These are phyloP conservation scores for Elsinoe batatas DNA, from an alignment of 2,329 filamentous ascomycete species.

Conservation along the genomic window DNA sequence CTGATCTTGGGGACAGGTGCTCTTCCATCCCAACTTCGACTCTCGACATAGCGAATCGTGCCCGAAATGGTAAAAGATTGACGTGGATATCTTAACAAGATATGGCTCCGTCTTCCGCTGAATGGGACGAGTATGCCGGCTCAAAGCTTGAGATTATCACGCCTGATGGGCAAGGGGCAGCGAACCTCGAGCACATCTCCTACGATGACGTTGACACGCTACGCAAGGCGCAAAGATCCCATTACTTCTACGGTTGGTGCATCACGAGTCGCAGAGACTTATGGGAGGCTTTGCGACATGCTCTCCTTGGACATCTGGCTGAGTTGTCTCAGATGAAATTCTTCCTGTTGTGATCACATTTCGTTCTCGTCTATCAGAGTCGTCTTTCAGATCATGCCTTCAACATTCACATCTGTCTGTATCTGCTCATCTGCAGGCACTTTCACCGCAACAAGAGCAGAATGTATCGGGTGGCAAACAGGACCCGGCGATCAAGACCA, in stretches of 20 bases:
- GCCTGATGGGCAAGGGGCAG: neutral
- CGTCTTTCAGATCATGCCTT: neutral
- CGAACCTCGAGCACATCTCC: neutral
- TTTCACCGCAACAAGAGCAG: neutral
- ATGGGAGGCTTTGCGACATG: neutral
- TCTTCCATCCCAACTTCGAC: neutral
- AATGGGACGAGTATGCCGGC: neutral
- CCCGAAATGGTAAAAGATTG: neutral
- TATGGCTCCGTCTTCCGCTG: neutral
- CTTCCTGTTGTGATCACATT: neutral
- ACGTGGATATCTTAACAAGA: too few relatives aligned
- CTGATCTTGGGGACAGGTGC: neutral
- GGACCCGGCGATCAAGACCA: constrained; percentile 7
- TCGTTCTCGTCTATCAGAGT: neutral
- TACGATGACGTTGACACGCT: neutral
- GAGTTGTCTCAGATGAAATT: constrained; percentile 1
- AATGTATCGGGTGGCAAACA: neutral
- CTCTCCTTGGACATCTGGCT: neutral
- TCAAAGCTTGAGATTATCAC: constrained; percentile 8
- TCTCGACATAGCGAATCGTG: neutral
- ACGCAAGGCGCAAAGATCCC: neutral
- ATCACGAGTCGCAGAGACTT: neutral
- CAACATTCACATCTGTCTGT: neutral
- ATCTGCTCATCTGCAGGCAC: constrained; percentile 10
- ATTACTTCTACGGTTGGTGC: constrained; percentile 1